A percentile compares a stretch with the other conserved stretches of the same genome.
Conservation (phyloP, 495 filamentous ascomycete species). For the Podospora tetraspora region DNA sequence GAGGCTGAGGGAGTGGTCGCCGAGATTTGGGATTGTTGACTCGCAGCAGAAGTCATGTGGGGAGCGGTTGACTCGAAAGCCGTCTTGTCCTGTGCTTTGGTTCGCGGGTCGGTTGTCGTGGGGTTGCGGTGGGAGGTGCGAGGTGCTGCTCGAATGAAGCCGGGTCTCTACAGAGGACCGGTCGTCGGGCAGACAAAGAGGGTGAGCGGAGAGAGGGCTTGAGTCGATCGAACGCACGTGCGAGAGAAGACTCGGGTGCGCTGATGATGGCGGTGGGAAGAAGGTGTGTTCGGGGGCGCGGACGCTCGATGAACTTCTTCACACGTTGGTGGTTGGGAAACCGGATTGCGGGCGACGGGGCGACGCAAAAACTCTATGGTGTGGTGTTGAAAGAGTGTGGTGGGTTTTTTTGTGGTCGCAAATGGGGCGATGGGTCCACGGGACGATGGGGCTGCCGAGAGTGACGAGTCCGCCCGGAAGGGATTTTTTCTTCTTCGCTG, state of each 20-base stretch:
- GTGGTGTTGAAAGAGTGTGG: background rate
- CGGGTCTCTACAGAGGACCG: constrained; percentile 34
- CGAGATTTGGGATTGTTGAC: constrained; percentile 48
- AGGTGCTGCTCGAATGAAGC: constrained; percentile 17
- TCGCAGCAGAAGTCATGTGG: constrained; percentile 50
- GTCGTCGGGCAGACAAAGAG: constrained; percentile 24
- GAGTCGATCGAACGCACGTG: background rate
- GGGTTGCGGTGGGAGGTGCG: constrained; percentile 15
- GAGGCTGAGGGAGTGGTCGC: constrained; percentile 56
- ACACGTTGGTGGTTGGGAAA: background rate
- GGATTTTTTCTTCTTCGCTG: constrained; percentile 6
- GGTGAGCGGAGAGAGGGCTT: constrained; percentile 2
- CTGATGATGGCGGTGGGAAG: constrained; percentile 12
- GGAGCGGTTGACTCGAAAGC: constrained; percentile 35
- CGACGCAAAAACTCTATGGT: background rate
- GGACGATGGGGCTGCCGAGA: background rate
- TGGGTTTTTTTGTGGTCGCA: background rate
- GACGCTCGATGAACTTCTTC: background rate
- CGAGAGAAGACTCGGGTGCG: background rate
- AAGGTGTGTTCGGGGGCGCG: background rate
- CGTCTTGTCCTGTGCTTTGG: constrained; percentile 20
- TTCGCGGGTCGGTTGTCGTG: constrained; percentile 5
- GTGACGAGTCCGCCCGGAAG: background rate
- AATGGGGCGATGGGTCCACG: background rate
- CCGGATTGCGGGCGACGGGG: background rate